phyloP scores from a whole-genome alignment of 192 early-diverging fungal species.

The Backusella australiensis region DNA sequence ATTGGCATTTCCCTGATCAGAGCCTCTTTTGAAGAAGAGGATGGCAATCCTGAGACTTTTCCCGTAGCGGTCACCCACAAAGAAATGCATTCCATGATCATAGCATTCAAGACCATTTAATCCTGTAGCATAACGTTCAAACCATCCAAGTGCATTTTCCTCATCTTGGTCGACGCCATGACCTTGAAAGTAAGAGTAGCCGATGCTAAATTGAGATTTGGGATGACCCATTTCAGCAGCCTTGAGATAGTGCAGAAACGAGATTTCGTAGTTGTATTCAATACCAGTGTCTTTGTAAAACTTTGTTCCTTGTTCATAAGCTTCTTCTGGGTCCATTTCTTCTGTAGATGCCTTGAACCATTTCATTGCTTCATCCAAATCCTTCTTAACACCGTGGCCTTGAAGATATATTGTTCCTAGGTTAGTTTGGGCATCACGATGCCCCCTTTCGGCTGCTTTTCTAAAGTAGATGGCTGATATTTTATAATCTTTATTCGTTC shows the following conservation, averaged over 20 bases:
- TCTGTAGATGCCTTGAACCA: neutral
- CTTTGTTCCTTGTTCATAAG: neutral
- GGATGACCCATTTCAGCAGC: conserved; percentile 41
- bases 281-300: neutral
- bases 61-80: conserved; percentile 72
- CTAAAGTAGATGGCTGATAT: neutral
- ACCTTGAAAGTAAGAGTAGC: neutral
- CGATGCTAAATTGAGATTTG: neutral
- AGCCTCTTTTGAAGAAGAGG: conserved; percentile 45
- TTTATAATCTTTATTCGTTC: neutral
- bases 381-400: neutral
- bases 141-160: conserved; percentile 53
- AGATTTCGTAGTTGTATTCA: neutral
- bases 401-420: neutral
- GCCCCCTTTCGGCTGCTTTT: neutral
- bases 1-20: conserved; percentile 48
- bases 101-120: conserved; percentile 47
- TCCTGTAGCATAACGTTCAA: conserved; percentile 53
- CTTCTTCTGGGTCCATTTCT: neutral
- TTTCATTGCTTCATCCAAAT: neutral
- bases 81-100: conserved; percentile 80
- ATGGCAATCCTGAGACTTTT: conserved; percentile 46
- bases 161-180: conserved; percentile 25
- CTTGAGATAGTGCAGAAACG: conserved; percentile 16
- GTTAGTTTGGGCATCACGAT: neutral